These are phyloP conservation scores for Prunella vulgaris DNA, from an alignment of 257 asterid species.

Conservation along the genomic window DNA sequence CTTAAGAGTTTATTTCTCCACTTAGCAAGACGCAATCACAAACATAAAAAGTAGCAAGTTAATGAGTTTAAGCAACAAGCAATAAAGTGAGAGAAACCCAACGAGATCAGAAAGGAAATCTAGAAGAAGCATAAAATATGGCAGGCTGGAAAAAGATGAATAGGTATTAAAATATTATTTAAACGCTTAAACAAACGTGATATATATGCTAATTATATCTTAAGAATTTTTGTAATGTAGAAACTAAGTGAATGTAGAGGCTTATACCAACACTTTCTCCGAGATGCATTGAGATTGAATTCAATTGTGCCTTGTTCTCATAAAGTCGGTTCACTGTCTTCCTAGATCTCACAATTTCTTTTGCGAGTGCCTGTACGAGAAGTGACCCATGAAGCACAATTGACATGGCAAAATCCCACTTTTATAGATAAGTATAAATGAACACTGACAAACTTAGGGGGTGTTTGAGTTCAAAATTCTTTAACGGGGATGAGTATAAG, in stretches of 20 bases:
- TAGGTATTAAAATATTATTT: neutral
- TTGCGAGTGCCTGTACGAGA: slow-evolving; percentile 71
- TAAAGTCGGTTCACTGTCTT: slow-evolving; percentile 77
- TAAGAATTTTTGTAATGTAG: neutral
- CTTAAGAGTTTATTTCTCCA: neutral
- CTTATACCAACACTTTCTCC: slow-evolving; percentile 90
- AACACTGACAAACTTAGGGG: neutral
- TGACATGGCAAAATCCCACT: neutral
- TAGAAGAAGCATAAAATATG: neutral
- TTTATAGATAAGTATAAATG: neutral
- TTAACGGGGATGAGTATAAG: neutral
- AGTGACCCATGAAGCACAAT: slow-evolving; percentile 6
- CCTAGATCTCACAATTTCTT: slow-evolving; percentile 84
- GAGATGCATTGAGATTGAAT: slow-evolving; percentile 93
- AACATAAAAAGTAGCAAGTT: neutral
- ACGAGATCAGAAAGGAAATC: neutral
- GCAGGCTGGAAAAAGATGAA: neutral
- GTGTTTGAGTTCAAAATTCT: neutral
- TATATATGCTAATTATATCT: neutral
- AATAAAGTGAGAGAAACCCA: neutral
- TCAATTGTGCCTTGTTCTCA: slow-evolving; percentile 95
- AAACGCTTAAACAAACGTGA: neutral
- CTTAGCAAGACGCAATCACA: neutral
- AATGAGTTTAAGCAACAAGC: neutral
- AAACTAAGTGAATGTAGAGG: slow-evolving; percentile 17